Conservation (phyloP, 805 yeast genomes). For the Nakazawaea laoshanensis region DNA sequence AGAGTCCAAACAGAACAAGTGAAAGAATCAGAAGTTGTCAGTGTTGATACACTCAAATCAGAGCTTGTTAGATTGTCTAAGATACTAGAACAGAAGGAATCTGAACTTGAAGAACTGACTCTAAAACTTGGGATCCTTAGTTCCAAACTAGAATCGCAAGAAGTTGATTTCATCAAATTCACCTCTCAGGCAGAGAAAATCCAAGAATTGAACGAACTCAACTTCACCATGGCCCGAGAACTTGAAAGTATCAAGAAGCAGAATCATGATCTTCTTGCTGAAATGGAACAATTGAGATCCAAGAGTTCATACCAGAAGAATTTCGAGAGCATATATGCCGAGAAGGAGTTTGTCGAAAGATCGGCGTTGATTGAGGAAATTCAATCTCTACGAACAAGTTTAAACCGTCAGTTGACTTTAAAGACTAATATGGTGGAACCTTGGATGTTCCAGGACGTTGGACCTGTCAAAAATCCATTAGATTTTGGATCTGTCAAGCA, state of each 20-base stretch:
- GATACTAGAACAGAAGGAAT: conserved; percentile 10
- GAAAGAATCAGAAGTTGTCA: too few relatives aligned
- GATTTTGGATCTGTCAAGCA: conserved; percentile 2
- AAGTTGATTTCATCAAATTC: conserved; percentile 21
- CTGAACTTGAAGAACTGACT: conserved; percentile 30
- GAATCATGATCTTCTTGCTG: conserved; percentile 15
- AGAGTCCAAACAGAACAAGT: too few relatives aligned
- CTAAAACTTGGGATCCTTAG: conserved; percentile 38
- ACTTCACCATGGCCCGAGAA: conserved; percentile 13
- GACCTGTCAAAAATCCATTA: conserved; percentile 12
- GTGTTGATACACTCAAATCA: conserved; percentile 2
- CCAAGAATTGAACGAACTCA: conserved; percentile 16
- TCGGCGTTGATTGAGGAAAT: conserved; percentile 36
- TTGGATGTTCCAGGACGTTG: neutral
- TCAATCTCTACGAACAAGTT: conserved; percentile 28
- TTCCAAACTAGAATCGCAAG: conserved; percentile 28
- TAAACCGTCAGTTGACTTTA: conserved; percentile 5
- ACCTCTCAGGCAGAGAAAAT: conserved; percentile 16
- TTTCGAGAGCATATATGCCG: conserved; percentile 25
- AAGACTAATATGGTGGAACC: neutral
- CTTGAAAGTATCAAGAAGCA: conserved; percentile 14
- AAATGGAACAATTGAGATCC: conserved; percentile 19
- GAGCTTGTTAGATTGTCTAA: conserved; percentile 2
- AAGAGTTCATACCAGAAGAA: conserved; percentile 17
- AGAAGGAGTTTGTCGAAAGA: conserved; percentile 23